Evolutionary conservation across 805 yeast species (phyloP), one percentile per base, ranked within the genome.

Genomic region (Naumovozyma dairenensis): DNA sequence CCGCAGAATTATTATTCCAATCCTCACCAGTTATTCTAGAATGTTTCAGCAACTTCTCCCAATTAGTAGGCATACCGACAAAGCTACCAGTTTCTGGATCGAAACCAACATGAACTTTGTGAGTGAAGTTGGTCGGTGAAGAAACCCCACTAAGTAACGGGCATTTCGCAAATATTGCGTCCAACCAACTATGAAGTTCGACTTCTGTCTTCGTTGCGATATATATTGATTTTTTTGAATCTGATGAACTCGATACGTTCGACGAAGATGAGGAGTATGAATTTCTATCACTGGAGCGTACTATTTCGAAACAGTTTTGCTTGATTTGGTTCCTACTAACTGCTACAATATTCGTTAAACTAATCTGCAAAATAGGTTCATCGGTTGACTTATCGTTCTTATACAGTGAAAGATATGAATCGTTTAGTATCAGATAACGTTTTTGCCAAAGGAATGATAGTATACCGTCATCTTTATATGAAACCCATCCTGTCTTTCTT

Each of bases 381-480:
- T 66, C 65, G 24, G 39, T 40, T 16, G 52, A 53, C 17, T 55
- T 50, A 39, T 84, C 95, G 34, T 63, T 69, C 49, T 81, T 84
- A 62, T 77, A 82, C 43, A 89, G 74, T 36, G 77, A 80, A 37
- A 89, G 60, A 29, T 78, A 72, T 26, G 80, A 70, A 43, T 86
- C 95, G 45, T 74, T 74, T 31, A 89, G 64, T 5, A 83, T 80
- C 62, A 89, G 64, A 57, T 67, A 89, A 48, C 92, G 72, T 52
- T 86, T 86, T 38, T 87, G 86, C 98, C 98, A 89, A 45, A 94
- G 66, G 55, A 87, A 86, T 5, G 86, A 74, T 43, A 84, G 72
- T 42, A 89, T 63, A 10, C 96, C 96, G 48, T 89, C 96, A 48
- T 89, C 97, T 56, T 84, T 87, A 38, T 85, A 77, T 35, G 82